Evolutionary conservation across 305 asterid species (phyloP).

Genomic region (Solanum hybrid): DNA sequence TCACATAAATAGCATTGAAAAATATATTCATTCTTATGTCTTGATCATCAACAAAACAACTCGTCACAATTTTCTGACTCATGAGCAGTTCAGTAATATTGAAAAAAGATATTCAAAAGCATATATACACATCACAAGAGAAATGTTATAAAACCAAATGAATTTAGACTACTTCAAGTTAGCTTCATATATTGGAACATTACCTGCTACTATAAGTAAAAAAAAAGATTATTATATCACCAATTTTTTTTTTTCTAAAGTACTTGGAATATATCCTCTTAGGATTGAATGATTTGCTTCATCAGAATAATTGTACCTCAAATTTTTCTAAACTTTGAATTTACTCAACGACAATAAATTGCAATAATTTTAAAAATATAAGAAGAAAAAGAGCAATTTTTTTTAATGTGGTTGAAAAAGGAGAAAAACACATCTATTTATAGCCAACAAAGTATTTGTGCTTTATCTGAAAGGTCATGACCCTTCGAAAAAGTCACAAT

Average conservation of each 20-base stretch:
- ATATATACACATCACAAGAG: neutral
- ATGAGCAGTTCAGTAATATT: too few species aligned
- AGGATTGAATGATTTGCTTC: neutral
- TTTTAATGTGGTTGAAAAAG: neutral
- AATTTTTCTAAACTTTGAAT: neutral
- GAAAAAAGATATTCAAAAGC: neutral
- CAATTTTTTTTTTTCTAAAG: neutral
- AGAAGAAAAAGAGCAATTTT: neutral
- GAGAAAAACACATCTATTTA: neutral
- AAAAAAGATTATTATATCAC: too few species aligned
- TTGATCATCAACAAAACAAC: neutral
- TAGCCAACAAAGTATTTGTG: neutral
- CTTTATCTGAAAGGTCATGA: neutral
- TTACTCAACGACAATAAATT: too few species aligned
- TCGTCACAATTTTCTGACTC: neutral
- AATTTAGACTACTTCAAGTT: neutral
- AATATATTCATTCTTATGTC: neutral
- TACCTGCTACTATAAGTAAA: neutral
- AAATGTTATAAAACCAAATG: neutral
- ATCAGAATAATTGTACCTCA: neutral
- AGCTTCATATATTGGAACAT: neutral
- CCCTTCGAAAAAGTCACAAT: neutral
- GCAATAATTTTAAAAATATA: neutral
- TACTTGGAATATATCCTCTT: neutral
- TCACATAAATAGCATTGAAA: neutral